Evolutionary conservation across 768 basidiomycete species (phyloP).

Genomic region (Kwoniella bestiolae): DNA sequence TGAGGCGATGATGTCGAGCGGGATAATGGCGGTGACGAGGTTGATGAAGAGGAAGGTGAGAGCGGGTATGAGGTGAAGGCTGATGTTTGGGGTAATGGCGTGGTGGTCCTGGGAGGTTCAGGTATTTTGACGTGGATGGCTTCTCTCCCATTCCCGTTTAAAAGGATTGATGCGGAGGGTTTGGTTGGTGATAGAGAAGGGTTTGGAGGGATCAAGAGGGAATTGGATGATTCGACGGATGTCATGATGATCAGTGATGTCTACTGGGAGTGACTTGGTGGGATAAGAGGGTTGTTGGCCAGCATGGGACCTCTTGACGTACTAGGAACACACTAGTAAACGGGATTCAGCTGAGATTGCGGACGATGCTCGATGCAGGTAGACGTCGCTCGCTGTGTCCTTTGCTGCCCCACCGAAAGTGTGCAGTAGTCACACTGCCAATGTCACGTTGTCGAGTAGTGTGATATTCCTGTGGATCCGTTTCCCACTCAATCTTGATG

Average conservation of each 20-base stretch:
- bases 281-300: no score
- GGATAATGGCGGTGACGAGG: constrained; percentile 34
- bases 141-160: constrained; percentile 31
- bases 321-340: no score
- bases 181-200: constrained; percentile 30
- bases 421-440: no score
- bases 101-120: constrained; percentile 58
- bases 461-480: no score
- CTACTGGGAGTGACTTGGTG: no score
- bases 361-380: no score
- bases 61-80: constrained; percentile 48
- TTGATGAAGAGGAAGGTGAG: constrained; percentile 41
- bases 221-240: constrained; percentile 13
- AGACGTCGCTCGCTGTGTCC: no score
- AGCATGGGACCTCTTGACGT: no score
- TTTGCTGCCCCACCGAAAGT: no score
- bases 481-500: no score
- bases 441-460: no score
- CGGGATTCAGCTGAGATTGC: no score
- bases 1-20: not conserved
- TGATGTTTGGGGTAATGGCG: constrained; percentile 7
- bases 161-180: constrained; percentile 37
- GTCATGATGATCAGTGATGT: constrained; percentile 14
- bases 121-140: constrained; percentile 50
- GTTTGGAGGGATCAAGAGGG: constrained; percentile 41